These are phyloP conservation scores for Lentinula lateritia DNA, from an alignment of 768 basidiomycete genomes.

Conservation along the genomic window DNA sequence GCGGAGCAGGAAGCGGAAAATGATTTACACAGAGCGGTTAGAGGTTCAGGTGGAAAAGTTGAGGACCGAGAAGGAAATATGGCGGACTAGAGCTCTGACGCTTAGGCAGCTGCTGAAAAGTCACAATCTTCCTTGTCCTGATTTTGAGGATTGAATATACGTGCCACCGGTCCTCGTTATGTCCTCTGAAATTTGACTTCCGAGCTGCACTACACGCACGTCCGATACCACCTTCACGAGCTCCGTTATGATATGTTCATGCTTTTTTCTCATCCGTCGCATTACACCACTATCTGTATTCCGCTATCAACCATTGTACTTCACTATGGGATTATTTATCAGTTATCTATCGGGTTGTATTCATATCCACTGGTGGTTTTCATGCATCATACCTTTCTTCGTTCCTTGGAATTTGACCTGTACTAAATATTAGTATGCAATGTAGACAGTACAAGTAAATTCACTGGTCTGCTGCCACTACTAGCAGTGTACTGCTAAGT, in stretches of 20 bases:
- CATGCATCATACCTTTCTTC: neutral
- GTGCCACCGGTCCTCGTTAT: neutral
- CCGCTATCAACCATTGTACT: neutral
- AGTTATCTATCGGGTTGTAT: neutral
- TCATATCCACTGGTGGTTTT: neutral
- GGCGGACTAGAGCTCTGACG: slow-evolving; percentile 38
- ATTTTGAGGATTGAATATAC: slow-evolving; percentile 17
- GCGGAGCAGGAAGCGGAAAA: slow-evolving; percentile 58
- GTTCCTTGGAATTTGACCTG: neutral
- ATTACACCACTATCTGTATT: neutral
- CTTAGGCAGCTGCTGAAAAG: slow-evolving; percentile 39
- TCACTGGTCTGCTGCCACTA: too few relatives aligned
- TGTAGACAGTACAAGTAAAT: too few relatives aligned
- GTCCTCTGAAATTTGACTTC: neutral
- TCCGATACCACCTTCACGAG: neutral
- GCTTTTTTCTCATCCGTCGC: neutral
- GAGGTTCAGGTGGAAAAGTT: slow-evolving; percentile 40
- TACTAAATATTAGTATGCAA: neutral
- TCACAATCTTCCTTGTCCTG: slow-evolving; percentile 43
- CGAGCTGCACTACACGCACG: neutral
- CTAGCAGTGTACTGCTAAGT: neutral
- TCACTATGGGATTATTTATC: neutral
- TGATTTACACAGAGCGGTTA: slow-evolving; percentile 54
- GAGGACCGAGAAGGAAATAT: slow-evolving; percentile 45
- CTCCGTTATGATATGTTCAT: neutral